Percentiles rank a stretch among this genome's conserved stretches.
phyloP scores from a whole-genome alignment of 2,329 filamentous ascomycete genomes.

The Alternaria incomplexa region DNA sequence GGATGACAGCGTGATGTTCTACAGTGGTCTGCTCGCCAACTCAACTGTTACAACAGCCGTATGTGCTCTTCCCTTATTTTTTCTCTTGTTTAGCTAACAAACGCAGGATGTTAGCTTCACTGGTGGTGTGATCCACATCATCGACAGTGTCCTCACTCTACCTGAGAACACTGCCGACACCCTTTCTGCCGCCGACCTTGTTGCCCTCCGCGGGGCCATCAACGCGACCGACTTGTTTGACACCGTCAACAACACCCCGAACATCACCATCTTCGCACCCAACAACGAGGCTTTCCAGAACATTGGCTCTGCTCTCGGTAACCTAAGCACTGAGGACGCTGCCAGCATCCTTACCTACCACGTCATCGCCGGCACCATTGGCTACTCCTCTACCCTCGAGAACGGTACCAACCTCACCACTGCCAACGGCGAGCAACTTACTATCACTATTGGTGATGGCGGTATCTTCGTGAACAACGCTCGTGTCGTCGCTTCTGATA shows the following conservation, averaged over 20 bases:
- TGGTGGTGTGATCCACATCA: slow-evolving; percentile 55
- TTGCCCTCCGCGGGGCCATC: slow-evolving; percentile 51
- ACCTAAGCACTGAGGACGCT: slow-evolving; percentile 57
- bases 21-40: slow-evolving; percentile 59
- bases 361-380: slow-evolving; percentile 62
- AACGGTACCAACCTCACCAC: slow-evolving; percentile 50
- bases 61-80: slow-evolving; percentile 27
- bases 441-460: slow-evolving; percentile 47
- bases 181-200: slow-evolving; percentile 45
- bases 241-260: slow-evolving; percentile 50
- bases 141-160: slow-evolving; percentile 53
- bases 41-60: slow-evolving; percentile 59
- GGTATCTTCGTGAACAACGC: slow-evolving; percentile 55
- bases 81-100: not conserved
- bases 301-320: slow-evolving; percentile 60
- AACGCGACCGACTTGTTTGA: slow-evolving; percentile 48
- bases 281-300: slow-evolving; percentile 65
- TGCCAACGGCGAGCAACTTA: slow-evolving; percentile 47
- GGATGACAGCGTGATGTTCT: slow-evolving; percentile 56
- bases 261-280: slow-evolving; percentile 71
- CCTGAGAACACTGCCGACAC: slow-evolving; percentile 42
- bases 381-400: slow-evolving; percentile 57
- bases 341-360: slow-evolving; percentile 67
- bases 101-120: slow-evolving; percentile 52
- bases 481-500: slow-evolving; percentile 49